Conservation (phyloP, 495 filamentous ascomycete genomes). For the Tuber calosporum region DNA sequence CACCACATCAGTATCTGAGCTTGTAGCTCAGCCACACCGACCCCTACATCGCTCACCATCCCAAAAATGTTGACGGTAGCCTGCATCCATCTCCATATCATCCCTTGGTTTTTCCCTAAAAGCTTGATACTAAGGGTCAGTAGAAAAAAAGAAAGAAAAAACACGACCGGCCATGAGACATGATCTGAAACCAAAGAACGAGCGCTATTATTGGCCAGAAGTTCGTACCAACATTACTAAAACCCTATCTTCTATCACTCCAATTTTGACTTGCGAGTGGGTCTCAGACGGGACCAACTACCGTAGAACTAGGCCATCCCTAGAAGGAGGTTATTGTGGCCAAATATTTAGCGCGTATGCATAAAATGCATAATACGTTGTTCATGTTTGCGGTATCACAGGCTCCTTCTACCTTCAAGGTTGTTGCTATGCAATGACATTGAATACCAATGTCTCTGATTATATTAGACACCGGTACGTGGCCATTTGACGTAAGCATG, state of each 20-base stretch:
- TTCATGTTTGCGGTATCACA: not conserved
- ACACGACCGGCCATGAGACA: not conserved
- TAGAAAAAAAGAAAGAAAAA: not conserved
- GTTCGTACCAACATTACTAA: not conserved
- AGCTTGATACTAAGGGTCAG: not conserved
- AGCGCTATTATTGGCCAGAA: not conserved
- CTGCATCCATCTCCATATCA: not conserved
- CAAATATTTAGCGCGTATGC: not conserved
- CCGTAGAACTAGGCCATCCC: not conserved
- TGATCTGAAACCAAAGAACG: not conserved
- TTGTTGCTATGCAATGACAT: not conserved
- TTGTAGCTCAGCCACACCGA: not conserved
- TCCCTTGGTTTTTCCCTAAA: not conserved
- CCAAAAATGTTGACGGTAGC: not conserved
- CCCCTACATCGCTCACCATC: not conserved
- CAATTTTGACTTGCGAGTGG: not conserved
- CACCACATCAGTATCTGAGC: not conserved
- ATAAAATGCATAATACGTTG: not conserved
- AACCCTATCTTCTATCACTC: not conserved
- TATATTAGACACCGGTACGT: not conserved
- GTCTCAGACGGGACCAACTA: not conserved
- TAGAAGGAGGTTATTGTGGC: not conserved
- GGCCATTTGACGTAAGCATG: constrained; percentile 1
- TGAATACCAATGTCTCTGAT: not conserved
- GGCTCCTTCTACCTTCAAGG: not conserved